Base-by-base conservation (phyloP, 352 stramenopile genomes). In the Phytophthora pistaciae region DNA sequence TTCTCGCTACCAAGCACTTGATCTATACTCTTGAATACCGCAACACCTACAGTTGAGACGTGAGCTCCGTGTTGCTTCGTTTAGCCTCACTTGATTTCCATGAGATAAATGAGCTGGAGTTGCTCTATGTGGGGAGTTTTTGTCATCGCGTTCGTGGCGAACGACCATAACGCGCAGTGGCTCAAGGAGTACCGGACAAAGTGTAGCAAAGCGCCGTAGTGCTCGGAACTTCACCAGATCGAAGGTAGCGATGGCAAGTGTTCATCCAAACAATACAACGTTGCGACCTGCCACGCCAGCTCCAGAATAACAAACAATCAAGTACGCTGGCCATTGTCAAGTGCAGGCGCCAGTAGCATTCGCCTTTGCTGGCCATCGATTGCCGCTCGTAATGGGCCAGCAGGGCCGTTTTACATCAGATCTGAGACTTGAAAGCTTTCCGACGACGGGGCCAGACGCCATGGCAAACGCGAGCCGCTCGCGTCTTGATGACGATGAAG, bases 271-370 rank as follows among this genome's bases (percentile, higher is more conserved):
- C 1, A 27, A 25, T 9, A 10, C n/a, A 18, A 52, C 5, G 7
- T 5, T 8, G 44, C 3, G 16, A 25, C 44, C 18, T 55, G 21
- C 31, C 21, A 33, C 31, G 18, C 20, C 20, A 13, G 6, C 4
- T 60, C 36, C 20, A 20, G 31, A 38, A 38, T 50, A 14, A 60
- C 49, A 31, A 60, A 48, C 18, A 59, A 59, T 59, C 54, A 60
- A 60, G 55, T 60, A 13, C 13, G 13, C n/a, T 21, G n/a, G 33
- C 55, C 20, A 60, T 25, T 42, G 9, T 44, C 27, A 9, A 23
- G 49, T 55, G 49, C 4, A 20, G 11, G 21, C 40, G 40, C 40
- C 40, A 48, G 40, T 10, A 9, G 14, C 40, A 48, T n/a, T 48
- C 18, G 40, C 13, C 13, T 42, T 16, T 20, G 40, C 40, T 48